Base-by-base conservation (phyloP, 345 rosid species). In the Triadica sebifera region DNA sequence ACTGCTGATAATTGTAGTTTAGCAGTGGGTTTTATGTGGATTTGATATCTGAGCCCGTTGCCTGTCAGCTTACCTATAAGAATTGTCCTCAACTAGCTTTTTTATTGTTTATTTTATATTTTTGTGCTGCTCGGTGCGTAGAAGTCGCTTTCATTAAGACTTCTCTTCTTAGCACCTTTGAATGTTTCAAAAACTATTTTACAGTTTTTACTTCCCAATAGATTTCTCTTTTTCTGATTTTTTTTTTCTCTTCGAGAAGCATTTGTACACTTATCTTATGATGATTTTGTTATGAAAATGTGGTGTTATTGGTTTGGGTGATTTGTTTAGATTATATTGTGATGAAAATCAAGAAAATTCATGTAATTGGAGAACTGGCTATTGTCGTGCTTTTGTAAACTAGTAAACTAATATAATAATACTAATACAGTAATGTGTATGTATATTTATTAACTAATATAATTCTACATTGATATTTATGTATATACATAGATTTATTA, bases 1-100 rank as follows among this genome's bases (percentile, higher is more conserved):
- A 38, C 60, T 34, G 58, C n/a, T 34, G 73, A 49, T 69, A 61
- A 19, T 12, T 75, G 67, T 75, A 69, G 73, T 38, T 68, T 60
- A 69, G 62, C 49, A n/a, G 16, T 69, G 67, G 51, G 60, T 38
- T 59, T 34, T 13, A 22, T 45, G 38, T 43, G 56, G 65, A 65
- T 66, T 74, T 66, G 56, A 29, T 29, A 65, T 12, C 34, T 25
- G 65, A 64, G 53, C 34, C 58, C 38, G 2, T 29, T 29, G 34
- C 39, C 4, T 66, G n/a, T 57, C 6, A 57, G 52, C 29, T n/a
- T 64, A 45, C 37, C 6, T 67, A 46, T 41, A 25, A 38, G 63
- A 12, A 50, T 69, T 66, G 29, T 62, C 61, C 60, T 50, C 37
- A 49, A 60, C 22, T 20, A 68, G 58, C 19, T 1, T 8, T 68